Base-by-base conservation (phyloP, 176 grass and related monocot species). In the Pontederia crassipes region DNA sequence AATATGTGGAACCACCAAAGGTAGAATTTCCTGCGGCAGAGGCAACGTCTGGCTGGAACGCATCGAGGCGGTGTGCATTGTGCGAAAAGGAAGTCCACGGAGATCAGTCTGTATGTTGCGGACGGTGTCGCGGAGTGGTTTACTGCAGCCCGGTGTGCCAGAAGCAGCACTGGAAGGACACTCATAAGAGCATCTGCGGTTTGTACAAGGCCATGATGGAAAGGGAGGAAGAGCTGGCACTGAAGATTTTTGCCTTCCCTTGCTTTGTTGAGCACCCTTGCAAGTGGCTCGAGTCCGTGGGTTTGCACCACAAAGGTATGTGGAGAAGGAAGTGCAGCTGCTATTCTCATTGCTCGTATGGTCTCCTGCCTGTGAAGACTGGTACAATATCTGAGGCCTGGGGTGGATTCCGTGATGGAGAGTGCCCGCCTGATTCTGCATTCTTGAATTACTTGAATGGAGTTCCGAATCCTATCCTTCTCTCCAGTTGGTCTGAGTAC, bases 121-220 rank as follows among this genome's bases (percentile, higher is more conserved):
- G 65, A 8, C 64, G 57, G 55, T 77, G 75, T 17, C 51, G 72
- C 10, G 59, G 62, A 0, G 46, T 80, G 4, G 72, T 80, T 11
- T 79, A 79, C 48, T 80, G 77, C 29, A 54, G 69, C 9, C 55
- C 77, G 6, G 59, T 61, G 18, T 80, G 77, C 55, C 70, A 80
- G 77, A 80, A 80, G 55, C 64, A 80, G 62, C 77, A 81, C 26
- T 81, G 78, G 78, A 75, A 74, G 58, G 72, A 81, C 18, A 28
- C 72, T 15, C 72, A 75, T 49, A 81, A 81, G 72, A 55, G 45
- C 27, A 28, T 58, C 11, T 81, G 78, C 11, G 72, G 51, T 49
- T 48, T 81, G 45, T 65, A 71, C 51, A 70, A 64, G 61, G 48
- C 72, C 2, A 81, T 81, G 78, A 81, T 81, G 78, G 72, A 81